Evolutionary conservation across 805 yeast species (phyloP).

Genomic region (Blastobotrys terrestris): DNA sequence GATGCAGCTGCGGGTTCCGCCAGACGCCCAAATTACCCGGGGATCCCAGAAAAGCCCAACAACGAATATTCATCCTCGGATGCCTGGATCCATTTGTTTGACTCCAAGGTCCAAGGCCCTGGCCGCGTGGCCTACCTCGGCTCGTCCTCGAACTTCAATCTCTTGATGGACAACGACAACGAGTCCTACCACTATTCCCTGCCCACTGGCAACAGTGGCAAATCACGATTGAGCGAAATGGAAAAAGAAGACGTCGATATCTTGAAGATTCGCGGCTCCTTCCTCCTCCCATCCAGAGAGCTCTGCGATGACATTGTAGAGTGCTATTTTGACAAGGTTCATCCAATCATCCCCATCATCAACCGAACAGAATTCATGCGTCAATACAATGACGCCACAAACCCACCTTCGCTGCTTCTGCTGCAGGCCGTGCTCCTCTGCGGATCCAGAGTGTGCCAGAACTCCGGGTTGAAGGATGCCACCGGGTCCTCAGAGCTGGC

Average conservation of each 20-base stretch:
- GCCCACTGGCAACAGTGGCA: slow-evolving; percentile 16
- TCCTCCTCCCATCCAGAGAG: slow-evolving; percentile 55
- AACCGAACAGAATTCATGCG: slow-evolving; percentile 57
- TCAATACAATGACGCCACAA: slow-evolving; percentile 46
- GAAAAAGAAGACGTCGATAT: slow-evolving; percentile 62
- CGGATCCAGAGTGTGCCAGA: slow-evolving; percentile 56
- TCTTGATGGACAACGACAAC: slow-evolving; percentile 41
- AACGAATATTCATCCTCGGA: slow-evolving; percentile 10
- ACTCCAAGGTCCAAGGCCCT: slow-evolving; percentile 29
- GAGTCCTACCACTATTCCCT: slow-evolving; percentile 38
- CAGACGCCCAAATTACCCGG: not conserved
- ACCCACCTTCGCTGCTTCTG: slow-evolving; percentile 57
- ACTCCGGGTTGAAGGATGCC: slow-evolving; percentile 46
- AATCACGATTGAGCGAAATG: slow-evolving; percentile 27
- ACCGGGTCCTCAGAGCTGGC: slow-evolving; percentile 44
- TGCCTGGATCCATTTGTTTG: slow-evolving; percentile 31
- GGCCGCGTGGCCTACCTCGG: slow-evolving; percentile 46
- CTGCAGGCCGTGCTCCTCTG: slow-evolving; percentile 65
- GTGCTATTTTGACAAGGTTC: slow-evolving; percentile 55
- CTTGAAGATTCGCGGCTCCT: slow-evolving; percentile 61
- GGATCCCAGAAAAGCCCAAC: not conserved
- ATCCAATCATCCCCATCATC: slow-evolving; percentile 64
- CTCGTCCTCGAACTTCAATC: slow-evolving; percentile 42
- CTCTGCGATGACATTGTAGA: slow-evolving; percentile 56
- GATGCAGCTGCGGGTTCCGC: not conserved